These are phyloP conservation scores for Coemansia sp. DNA, from an alignment of 192 early-diverging fungal species.

Conservation along the genomic window DNA sequence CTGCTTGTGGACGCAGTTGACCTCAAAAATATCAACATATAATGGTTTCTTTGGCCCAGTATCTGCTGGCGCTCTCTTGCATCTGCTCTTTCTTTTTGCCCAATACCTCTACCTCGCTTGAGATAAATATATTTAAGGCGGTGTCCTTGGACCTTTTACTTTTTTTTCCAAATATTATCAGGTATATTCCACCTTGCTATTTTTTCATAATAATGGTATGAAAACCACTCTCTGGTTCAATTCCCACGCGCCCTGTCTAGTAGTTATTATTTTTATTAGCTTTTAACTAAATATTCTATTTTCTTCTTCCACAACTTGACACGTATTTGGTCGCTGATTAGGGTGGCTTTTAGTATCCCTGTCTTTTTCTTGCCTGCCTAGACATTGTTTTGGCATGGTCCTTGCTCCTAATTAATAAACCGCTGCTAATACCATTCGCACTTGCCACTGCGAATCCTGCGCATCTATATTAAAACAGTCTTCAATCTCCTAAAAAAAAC, in stretches of 20 bases:
- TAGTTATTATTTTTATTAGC: neutral
- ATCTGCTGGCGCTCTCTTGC: slow-evolving; percentile 2
- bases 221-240: neutral
- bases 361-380: neutral
- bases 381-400: neutral
- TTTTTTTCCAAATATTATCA: neutral
- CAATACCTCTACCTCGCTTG: neutral
- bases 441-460: neutral
- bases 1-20: neutral
- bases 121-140: neutral
- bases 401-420: neutral
- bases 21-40: neutral
- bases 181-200: neutral
- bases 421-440: neutral
- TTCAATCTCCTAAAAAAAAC: too few relatives aligned
- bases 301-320: neutral
- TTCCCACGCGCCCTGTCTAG: neutral
- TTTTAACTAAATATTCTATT: neutral
- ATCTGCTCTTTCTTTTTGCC: slow-evolving; percentile 2
- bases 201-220: neutral
- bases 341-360: neutral
- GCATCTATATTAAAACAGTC: neutral
- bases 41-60: neutral
- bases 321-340: neutral
- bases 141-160: neutral